Evolutionary conservation across 2,329 filamentous ascomycete genomes (phyloP).

Genomic region (Colletotrichum trifolii): DNA sequence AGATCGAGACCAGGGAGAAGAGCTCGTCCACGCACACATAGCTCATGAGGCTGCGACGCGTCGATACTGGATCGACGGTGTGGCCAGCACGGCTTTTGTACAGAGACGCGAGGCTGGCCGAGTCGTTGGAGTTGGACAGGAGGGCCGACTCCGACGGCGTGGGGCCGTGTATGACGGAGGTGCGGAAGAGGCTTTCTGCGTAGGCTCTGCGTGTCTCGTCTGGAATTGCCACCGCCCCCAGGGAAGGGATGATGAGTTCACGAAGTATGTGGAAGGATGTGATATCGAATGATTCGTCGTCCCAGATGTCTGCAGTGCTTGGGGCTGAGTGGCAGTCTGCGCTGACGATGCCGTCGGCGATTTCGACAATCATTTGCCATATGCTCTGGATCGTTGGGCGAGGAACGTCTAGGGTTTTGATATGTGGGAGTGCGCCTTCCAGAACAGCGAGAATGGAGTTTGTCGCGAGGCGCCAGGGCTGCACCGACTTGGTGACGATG

Average conservation of each 20-base stretch:
- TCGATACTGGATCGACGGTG: constrained; percentile 75
- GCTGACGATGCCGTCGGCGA: constrained; percentile 75
- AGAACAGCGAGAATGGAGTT: constrained; percentile 76
- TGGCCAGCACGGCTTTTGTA: constrained; percentile 75
- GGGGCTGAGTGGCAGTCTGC: constrained; percentile 67
- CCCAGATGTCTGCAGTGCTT: constrained; percentile 60
- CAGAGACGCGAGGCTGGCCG: constrained; percentile 69
- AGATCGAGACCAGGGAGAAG: constrained; percentile 71
- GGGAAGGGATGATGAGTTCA: constrained; percentile 76
- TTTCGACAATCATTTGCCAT: constrained; percentile 76
- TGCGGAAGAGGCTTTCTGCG: constrained; percentile 80
- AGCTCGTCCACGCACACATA: constrained; percentile 86
- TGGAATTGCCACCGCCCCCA: constrained; percentile 74
- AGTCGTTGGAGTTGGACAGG: constrained; percentile 62
- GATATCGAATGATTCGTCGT: constrained; percentile 87
- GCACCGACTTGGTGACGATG: constrained; percentile 74
- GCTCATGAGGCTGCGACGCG: constrained; percentile 75
- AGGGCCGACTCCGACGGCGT: constrained; percentile 61
- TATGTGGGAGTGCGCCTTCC: constrained; percentile 70
- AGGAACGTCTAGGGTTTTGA: constrained; percentile 62
- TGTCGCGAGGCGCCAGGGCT: constrained; percentile 85
- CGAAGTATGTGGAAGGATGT: constrained; percentile 75
- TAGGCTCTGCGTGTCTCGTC: constrained; percentile 77
- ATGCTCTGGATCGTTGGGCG: constrained; percentile 63
- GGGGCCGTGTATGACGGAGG: constrained; percentile 81